A percentile compares a stretch with the other conserved stretches of the same genome.
phyloP scores from a whole-genome alignment of 179 eudicot genomes.

The Nepenthes alata region DNA sequence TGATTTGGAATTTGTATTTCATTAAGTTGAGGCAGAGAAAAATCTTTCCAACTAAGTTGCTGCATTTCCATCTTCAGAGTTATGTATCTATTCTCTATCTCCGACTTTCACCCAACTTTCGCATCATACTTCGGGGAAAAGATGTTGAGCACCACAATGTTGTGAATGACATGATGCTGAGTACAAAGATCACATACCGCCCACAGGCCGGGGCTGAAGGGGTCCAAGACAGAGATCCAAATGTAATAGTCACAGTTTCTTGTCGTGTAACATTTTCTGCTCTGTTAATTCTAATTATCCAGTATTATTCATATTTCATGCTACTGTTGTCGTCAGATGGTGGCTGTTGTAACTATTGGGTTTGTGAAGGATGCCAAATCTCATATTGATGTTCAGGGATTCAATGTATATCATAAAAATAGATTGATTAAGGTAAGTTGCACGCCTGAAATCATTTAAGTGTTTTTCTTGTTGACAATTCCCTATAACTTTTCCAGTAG shows the following conservation, averaged over 20 bases:
- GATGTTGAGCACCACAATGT: constrained; percentile 94
- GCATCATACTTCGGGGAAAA: constrained; percentile 84
- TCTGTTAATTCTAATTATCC: constrained; percentile 8
- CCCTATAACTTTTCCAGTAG: background rate
- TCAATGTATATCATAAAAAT: constrained; percentile 96
- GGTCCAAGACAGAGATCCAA: constrained; percentile 39
- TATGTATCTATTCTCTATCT: constrained; percentile 95
- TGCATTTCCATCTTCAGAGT: constrained; percentile 41
- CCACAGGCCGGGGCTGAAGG: constrained; percentile 70
- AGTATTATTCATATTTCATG: background rate
- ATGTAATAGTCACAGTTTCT: constrained; percentile 33
- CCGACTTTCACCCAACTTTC: constrained; percentile 65
- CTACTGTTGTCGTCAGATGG: constrained; percentile 40
- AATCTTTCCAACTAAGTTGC: constrained; percentile 4
- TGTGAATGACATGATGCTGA: constrained; percentile 98
- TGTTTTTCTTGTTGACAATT: background rate
- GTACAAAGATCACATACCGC: constrained; percentile 77
- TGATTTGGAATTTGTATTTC: no score
- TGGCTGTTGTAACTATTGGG: constrained; percentile 87
- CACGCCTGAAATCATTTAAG: background rate
- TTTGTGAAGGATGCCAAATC: constrained; percentile 91
- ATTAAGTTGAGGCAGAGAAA: background rate
- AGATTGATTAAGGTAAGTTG: constrained; percentile 79
- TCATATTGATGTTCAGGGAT: constrained; percentile 97
- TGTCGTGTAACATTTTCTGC: background rate